Evolutionary conservation across 2,329 filamentous ascomycete genomes (phyloP), one percentile per base, ranked within the genome.

Genomic region (Ascocoryne sarcoides): DNA sequence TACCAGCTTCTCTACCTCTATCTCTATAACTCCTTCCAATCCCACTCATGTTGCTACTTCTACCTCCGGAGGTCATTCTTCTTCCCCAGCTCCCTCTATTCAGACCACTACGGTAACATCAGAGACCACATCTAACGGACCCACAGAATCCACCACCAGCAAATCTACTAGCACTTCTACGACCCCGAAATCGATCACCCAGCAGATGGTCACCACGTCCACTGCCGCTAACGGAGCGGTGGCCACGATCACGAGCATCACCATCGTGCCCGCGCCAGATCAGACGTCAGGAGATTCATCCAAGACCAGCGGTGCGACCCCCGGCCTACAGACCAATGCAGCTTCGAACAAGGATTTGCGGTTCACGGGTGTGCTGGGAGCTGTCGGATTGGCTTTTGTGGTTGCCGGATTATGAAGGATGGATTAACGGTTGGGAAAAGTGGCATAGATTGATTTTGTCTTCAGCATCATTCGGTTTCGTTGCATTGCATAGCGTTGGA

Each of bases 131-230:
- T 44, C 45, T 47, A 46, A 46, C 40, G 36, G 23, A 20, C 32
- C 34, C 19, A 43, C 37, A 46, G 45, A 10, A 7, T 26, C 23
- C 18, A 35, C 32, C n/a, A 43, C 33, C 18, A 35, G 36, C 9
- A 38, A 18, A 9, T 19, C 43, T 20, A 41, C 40, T 7, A 42
- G 32, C 8, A 32, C 40, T 0, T 32, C 42, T 5, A 45, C 40
- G n/a, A 29, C 35, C 19, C n/a, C n/a, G n/a, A n/a, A n/a, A n/a
- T 50, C 46, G 4, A 39, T 47, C 37, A 53, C 53, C 5, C 48
- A 51, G 29, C 43, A 48, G 38, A 43, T 47, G n/a, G 45, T 57
- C 9, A 54, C 40, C 30, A 57, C 53, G 7, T 53, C 54, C 3
- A 58, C 54, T 2, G 23, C 52, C 5, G 36, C 52, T 7, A 47